Base-by-base conservation (phyloP, 1,139 yeast genomes). In the Yamadazyma friedrichii region DNA sequence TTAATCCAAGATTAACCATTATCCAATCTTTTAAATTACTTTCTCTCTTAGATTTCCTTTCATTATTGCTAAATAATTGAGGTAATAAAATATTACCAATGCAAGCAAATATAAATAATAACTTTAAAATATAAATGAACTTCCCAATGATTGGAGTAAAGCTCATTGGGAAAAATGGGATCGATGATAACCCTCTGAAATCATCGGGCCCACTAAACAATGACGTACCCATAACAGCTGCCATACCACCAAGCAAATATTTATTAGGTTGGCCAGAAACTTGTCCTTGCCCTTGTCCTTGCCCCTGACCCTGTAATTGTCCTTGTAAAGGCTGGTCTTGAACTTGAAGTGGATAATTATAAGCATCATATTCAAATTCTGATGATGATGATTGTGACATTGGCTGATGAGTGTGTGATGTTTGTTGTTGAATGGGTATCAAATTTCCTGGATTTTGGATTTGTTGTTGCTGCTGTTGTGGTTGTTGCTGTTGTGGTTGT, bases 161-260 rank as follows among this genome's bases (percentile, higher is more conserved):
- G 2, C 58, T 45, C 9, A 42, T 16, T 10, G 72, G 69, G 31
- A 67, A 52, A 10, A 33, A 16, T 24, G 76, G 75, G 24, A 68
- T 46, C 1, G 67, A 65, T 9, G 67, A 55, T 53, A 70, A 56
- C 3, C 76, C 73, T 46, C 69, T 61, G 54, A 67, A 67, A 46
- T 69, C 74, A 41, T 59, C 61, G 9, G 62, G 62, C 15, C 67
- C 61, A 40, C 71, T 63, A 41, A 69, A 55, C n/a, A 51, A 33
- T 1, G 76, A 65, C 3, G 75, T 66, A 12, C 82, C 83, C 62
- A 76, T 62, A 44, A 78, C 68, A 9, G 77, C 67, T 26, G 81
- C 78, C 71, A 78, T 67, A 31, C 82, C 80, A n/a, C 83, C 83
- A 38, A 78, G 50, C 35, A 78, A 55, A 33, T 67, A 55, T 51